Conservation (phyloP, 148 eudicot genomes). For the Chenopodium suecicum region DNA sequence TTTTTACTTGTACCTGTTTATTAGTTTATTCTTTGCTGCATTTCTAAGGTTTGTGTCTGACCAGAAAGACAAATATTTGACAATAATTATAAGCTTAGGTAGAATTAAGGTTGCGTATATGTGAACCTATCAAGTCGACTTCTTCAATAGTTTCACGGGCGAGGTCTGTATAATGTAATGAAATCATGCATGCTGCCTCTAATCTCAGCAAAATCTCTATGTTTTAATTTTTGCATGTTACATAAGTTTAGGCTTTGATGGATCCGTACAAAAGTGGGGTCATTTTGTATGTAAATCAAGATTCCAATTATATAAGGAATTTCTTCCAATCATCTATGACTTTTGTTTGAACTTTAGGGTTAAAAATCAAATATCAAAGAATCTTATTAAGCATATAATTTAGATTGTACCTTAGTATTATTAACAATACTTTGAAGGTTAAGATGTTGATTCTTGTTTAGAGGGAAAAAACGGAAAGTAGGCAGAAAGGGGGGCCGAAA, state of each 20-base stretch:
- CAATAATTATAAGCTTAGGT: too few species aligned
- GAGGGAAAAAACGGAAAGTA: neutral
- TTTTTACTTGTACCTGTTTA: neutral
- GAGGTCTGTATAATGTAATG: neutral
- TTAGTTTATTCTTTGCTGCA: constrained; percentile 6
- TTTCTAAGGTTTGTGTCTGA: neutral
- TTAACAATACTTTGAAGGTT: neutral
- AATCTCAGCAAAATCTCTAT: neutral
- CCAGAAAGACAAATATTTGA: too few species aligned
- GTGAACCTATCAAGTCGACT: neutral
- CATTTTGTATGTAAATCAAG: neutral
- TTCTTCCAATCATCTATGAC: neutral
- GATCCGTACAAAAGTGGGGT: constrained; percentile 8
- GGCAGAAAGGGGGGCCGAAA: constrained; percentile 12
- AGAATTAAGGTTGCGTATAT: neutral
- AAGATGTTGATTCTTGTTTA: neutral
- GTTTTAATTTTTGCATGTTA: neutral
- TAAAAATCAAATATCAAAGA: constrained; percentile 5
- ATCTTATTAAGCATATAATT: constrained; percentile 3
- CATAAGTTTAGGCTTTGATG: neutral
- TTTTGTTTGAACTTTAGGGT: constrained; percentile 16
- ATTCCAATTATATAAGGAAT: neutral
- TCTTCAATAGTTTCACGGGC: neutral
- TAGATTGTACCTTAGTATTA: neutral
- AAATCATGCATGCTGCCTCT: neutral